Conservation (phyloP, 2,329 filamentous ascomycete species). For the Fusarium xylarioides region DNA sequence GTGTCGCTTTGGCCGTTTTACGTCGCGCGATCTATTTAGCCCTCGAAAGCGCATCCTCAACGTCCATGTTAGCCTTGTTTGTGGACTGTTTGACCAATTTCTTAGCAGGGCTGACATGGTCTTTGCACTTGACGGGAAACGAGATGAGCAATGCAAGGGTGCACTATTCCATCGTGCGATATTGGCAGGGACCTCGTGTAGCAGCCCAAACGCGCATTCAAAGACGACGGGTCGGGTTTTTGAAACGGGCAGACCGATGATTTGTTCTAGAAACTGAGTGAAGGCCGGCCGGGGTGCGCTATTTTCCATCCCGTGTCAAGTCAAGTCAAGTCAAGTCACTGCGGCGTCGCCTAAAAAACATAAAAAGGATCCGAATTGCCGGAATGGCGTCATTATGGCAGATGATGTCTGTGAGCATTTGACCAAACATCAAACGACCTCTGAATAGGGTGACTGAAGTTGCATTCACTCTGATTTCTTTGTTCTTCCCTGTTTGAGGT, state of each 20-base stretch:
- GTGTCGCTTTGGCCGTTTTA: background rate
- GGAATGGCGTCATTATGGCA: constrained; percentile 14
- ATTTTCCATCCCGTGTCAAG: background rate
- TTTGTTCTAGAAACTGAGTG: background rate
- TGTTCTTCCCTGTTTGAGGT: background rate
- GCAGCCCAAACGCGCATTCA: background rate
- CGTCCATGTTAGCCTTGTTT: background rate
- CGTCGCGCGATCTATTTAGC: background rate
- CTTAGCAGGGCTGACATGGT: constrained; percentile 13
- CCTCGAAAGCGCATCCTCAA: background rate
- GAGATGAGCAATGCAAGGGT: background rate
- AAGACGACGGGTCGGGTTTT: background rate
- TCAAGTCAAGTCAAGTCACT: background rate
- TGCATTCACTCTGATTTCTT: background rate
- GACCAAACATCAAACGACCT: background rate
- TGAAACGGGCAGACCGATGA: constrained; percentile 6
- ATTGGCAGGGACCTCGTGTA: background rate
- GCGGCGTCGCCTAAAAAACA: background rate
- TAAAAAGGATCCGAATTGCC: background rate
- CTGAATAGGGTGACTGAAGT: background rate
- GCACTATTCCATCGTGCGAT: background rate
- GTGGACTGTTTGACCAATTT: background rate
- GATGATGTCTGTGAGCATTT: background rate
- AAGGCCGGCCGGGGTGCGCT: background rate
- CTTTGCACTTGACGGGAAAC: background rate